phyloP scores from a whole-genome alignment of 192 early-diverging fungal genomes.

The Entophlyctis luteolus region DNA sequence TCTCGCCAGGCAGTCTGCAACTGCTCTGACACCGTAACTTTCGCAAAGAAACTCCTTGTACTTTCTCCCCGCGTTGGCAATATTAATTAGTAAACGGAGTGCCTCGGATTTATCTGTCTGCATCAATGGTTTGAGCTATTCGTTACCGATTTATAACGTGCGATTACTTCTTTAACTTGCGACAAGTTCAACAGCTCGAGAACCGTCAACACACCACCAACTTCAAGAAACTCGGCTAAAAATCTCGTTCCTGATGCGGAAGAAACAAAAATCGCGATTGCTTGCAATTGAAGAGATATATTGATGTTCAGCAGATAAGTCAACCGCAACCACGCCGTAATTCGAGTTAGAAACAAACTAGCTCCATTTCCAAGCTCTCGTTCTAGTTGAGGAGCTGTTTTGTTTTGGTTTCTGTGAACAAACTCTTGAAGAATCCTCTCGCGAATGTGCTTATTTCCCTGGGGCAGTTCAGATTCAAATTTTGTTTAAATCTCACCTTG shows the following conservation, averaged over 20 bases:
- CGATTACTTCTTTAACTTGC: slow-evolving; percentile 54
- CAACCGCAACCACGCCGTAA: slow-evolving; percentile 56
- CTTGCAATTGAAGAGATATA: slow-evolving; percentile 49
- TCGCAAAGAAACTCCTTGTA: slow-evolving; percentile 68
- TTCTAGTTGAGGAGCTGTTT: slow-evolving; percentile 62
- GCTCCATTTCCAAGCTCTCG: slow-evolving; percentile 57
- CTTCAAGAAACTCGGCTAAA: slow-evolving; percentile 60
- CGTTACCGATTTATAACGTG: background rate
- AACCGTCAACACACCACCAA: slow-evolving; percentile 61
- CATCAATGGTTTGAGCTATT: background rate
- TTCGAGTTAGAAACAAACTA: slow-evolving; percentile 54
- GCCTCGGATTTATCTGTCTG: slow-evolving; percentile 57
- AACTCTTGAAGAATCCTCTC: slow-evolving; percentile 56
- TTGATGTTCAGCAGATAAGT: slow-evolving; percentile 55
- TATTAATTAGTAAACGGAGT: slow-evolving; percentile 42
- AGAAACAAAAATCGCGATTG: slow-evolving; percentile 56
- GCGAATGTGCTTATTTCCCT: slow-evolving; percentile 51
- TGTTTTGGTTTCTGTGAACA: slow-evolving; percentile 46
- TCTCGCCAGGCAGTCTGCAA: slow-evolving; percentile 55
- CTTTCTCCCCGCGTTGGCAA: slow-evolving; percentile 52
- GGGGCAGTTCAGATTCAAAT: background rate
- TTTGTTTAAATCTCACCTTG: slow-evolving; percentile 21
- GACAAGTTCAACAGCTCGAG: slow-evolving; percentile 53
- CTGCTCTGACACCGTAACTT: slow-evolving; percentile 56
- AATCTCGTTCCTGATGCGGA: slow-evolving; percentile 56